Evolutionary conservation across 2,329 filamentous ascomycete genomes (phyloP), one percentile per base, ranked within the genome.

Genomic region (Coleophoma cylindrospora): DNA sequence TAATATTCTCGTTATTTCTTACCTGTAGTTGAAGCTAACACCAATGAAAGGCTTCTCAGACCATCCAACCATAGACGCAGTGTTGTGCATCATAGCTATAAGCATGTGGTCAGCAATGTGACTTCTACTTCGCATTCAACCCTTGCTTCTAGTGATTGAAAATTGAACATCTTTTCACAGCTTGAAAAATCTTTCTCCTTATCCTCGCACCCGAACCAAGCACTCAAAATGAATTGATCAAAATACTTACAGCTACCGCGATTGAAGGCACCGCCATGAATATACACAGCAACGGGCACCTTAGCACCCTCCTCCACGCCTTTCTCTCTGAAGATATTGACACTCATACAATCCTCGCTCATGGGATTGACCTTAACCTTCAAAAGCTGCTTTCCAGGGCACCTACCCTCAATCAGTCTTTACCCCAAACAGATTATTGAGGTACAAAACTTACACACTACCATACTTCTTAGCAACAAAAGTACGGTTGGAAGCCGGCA

Each of bases 211-310:
- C 27, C 27, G 27, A 27, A 27, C 4, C 4, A 27, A 27, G 9
- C 27, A 27, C 27, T 7, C 27, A 27, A 27, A 27, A 27, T 6
- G 27, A 2, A 27, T 27, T 10, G 27, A 27, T 27, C 27, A 27
- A 27, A 10, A 10, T 14, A 52, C 53, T 48, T 46, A 55, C 57
- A 52, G 27, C 50, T 54, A 14, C 57, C 59, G 7, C 57, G 51
- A 68, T 83, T 76, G 68, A 84, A 86, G 6, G 72, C 79, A 3
- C 82, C 82, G 40, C 81, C 81, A 60, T 85, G 81, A 32, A 85
- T 68, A 59, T 82, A 85, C 1, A 84, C 63, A 7, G 78, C 67
- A 15, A 81, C 75, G 4, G 79, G 74, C 21, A 75, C 53, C 50
- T 50, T 55, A 41, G 47, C 46, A 13, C 43, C 49, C 57, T 63